A percentile compares a stretch with the other conserved stretches of the same genome.
Evolutionary conservation across 805 yeast genomes (phyloP).

Genomic region (Kodamaea fukazawae): DNA sequence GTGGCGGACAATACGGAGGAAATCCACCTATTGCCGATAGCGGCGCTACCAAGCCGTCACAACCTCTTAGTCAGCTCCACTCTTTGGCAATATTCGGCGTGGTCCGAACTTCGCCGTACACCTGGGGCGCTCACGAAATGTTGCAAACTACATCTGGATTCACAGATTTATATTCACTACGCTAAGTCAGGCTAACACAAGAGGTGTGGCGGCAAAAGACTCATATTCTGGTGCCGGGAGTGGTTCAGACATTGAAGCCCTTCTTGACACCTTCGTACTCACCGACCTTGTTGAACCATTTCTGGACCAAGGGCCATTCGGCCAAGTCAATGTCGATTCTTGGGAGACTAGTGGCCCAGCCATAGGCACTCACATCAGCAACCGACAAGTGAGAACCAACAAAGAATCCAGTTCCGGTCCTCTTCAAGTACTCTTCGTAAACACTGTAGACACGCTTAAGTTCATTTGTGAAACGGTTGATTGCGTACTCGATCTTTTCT

Average conservation of each 20-base stretch:
- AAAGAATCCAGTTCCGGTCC: slow-evolving; percentile 39
- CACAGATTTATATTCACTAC: too few species aligned
- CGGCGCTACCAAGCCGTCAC: too few species aligned
- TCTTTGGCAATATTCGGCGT: too few species aligned
- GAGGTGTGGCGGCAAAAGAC: too few species aligned
- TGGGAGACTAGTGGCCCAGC: slow-evolving; percentile 38
- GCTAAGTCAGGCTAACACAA: too few species aligned
- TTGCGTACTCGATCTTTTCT: slow-evolving; percentile 54
- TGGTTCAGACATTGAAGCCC: background rate
- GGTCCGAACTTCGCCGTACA: too few species aligned
- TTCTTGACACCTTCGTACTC: slow-evolving; percentile 33
- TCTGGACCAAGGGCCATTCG: slow-evolving; percentile 38
- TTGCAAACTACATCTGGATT: too few species aligned
- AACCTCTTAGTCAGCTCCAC: too few species aligned
- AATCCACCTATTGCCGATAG: too few species aligned
- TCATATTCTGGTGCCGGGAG: too few species aligned
- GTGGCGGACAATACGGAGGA: too few species aligned
- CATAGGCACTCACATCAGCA: slow-evolving; percentile 53
- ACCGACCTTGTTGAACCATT: slow-evolving; percentile 39
- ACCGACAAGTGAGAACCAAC: slow-evolving; percentile 59
- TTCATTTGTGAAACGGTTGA: slow-evolving; percentile 50
- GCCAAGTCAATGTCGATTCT: slow-evolving; percentile 28
- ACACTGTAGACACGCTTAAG: slow-evolving; percentile 54
- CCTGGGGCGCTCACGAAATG: too few species aligned
- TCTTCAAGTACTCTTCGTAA: slow-evolving; percentile 47